Evolutionary conservation across 106 monocot genomes (phyloP).

Genomic region (Xerophyta viscosa): DNA sequence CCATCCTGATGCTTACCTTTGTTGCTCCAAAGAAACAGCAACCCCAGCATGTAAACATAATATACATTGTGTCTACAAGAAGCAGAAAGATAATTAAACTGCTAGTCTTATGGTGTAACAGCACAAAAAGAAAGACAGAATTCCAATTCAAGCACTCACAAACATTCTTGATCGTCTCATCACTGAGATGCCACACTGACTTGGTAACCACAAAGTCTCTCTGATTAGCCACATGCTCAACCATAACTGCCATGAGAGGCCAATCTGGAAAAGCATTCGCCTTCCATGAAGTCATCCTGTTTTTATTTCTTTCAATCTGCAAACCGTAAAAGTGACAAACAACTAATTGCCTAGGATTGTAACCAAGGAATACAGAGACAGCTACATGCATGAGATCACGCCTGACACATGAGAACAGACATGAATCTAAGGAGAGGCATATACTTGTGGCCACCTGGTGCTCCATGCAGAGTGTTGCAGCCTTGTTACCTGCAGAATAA

Average conservation of each 20-base stretch:
- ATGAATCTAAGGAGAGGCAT: not conserved
- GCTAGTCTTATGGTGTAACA: too few relatives aligned
- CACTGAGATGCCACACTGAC: constrained; percentile 84
- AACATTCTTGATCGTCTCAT: constrained; percentile 58
- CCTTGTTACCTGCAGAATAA: constrained; percentile 10
- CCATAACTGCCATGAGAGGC: constrained; percentile 82
- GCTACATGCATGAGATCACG: not conserved
- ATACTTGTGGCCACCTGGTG: constrained; percentile 11
- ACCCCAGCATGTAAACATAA: constrained; percentile 90
- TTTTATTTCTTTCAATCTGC: constrained; percentile 7
- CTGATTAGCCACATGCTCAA: constrained; percentile 52
- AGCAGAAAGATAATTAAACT: not conserved
- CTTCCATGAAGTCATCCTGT: constrained; percentile 20
- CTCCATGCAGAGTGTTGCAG: not conserved
- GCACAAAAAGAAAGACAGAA: not conserved
- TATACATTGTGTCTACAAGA: constrained; percentile 64
- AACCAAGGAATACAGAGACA: not conserved
- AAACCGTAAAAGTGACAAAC: not conserved
- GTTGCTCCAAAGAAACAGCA: constrained; percentile 83
- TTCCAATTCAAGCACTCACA: constrained; percentile 33
- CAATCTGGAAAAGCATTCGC: constrained; percentile 55
- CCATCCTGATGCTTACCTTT: constrained; percentile 32
- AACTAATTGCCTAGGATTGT: not conserved
- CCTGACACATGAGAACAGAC: not conserved
- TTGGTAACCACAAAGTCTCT: constrained; percentile 69